phyloP scores from a whole-genome alignment of 2,329 filamentous ascomycete species.

The Stylonectria norvegica region DNA sequence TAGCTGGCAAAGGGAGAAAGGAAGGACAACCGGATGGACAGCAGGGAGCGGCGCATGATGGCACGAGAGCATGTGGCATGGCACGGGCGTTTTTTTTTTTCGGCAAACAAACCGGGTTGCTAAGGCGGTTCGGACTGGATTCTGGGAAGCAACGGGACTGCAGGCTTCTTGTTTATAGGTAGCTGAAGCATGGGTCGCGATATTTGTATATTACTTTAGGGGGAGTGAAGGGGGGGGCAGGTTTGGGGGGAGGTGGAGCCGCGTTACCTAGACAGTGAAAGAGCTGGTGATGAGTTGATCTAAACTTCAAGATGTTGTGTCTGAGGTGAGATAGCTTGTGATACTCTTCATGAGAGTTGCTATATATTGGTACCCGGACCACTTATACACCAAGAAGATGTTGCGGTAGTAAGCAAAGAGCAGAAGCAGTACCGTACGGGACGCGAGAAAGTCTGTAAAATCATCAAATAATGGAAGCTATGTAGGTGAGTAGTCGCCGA shows the following conservation, averaged over 20 bases:
- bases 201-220: conserved; percentile 23
- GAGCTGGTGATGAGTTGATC: conserved; percentile 5
- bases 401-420: too few species aligned
- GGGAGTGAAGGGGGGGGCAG: conserved; percentile 5
- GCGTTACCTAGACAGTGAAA: conserved; percentile 11
- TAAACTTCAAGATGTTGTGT: background rate
- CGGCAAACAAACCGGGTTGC: conserved; percentile 17
- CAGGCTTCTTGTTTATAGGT: conserved; percentile 24
- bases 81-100: conserved; percentile 31
- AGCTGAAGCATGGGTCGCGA: conserved; percentile 18
- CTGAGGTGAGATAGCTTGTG: conserved; percentile 1
- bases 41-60: conserved; percentile 16
- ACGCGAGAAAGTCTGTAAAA: too few species aligned
- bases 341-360: background rate
- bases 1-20: too few species aligned
- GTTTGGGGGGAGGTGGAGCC: conserved; percentile 2
- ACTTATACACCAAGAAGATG: too few species aligned
- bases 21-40: conserved; percentile 2
- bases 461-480: too few species aligned
- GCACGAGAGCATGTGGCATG: conserved; percentile 34
- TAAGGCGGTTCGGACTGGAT: conserved; percentile 9
- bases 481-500: too few species aligned
- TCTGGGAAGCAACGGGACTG: conserved; percentile 17
- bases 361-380: too few species aligned
- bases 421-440: too few species aligned